Evolutionary conservation across 2,329 filamentous ascomycete genomes (phyloP).

Genomic region (Xylaria polymorpha): DNA sequence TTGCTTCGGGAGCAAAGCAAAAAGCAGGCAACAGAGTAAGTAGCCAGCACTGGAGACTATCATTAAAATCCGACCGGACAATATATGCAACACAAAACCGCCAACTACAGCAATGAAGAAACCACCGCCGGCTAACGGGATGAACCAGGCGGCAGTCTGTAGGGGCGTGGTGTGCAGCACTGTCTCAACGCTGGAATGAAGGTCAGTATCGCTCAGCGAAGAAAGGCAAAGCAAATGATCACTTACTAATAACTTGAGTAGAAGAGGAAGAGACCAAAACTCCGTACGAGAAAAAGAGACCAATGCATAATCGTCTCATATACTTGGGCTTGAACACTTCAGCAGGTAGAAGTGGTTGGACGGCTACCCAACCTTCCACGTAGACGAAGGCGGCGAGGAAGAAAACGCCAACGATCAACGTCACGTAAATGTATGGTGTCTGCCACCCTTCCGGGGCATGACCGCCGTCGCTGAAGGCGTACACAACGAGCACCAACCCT

Average conservation of each 20-base stretch:
- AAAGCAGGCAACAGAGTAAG: conserved; percentile 68
- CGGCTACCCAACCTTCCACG: conserved; percentile 76
- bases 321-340: conserved; percentile 77
- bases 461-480: conserved; percentile 78
- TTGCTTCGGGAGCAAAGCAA: conserved; percentile 70
- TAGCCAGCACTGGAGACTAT: conserved; percentile 70
- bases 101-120: conserved; percentile 71
- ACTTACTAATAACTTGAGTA: conserved; percentile 67
- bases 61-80: conserved; percentile 72
- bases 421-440: conserved; percentile 77
- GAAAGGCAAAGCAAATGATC: conserved; percentile 1
- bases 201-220: conserved; percentile 15
- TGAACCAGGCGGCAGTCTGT: conserved; percentile 75
- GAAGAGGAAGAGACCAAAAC: conserved; percentile 74
- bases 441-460: conserved; percentile 76
- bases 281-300: conserved; percentile 76
- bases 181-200: conserved; percentile 63
- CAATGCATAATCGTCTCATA: conserved; percentile 71
- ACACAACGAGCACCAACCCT: conserved; percentile 77
- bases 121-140: conserved; percentile 75
- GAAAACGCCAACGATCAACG: conserved; percentile 71
- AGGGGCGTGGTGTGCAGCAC: conserved; percentile 70
- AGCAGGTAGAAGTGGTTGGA: conserved; percentile 74
- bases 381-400: conserved; percentile 72
- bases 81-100: conserved; percentile 73